Evolutionary conservation across 108 stramenopile species (phyloP), one percentile per base, ranked within the genome.

Genomic region (Epithemia pelagica): DNA sequence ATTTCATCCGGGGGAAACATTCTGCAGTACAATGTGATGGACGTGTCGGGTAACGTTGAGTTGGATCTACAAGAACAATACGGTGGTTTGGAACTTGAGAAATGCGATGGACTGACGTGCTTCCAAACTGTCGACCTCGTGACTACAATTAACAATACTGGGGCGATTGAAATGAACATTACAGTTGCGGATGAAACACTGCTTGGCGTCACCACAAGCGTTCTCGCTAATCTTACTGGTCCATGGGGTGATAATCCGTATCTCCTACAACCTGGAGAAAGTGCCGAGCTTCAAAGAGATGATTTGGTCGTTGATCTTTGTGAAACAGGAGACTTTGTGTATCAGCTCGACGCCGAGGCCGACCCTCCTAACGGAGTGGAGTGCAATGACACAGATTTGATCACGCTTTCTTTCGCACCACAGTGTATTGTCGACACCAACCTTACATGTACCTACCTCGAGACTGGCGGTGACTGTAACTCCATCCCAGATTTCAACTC

Each of bases 31-130:
- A 28, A 60, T 28, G 30, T 28, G 20, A 53, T 65, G n/a, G 52
- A 65, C 51, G 28, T 37, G 3, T 37, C 46, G 21, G 64, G 26
- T 52, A 52, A 51, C 51, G 37, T 37, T 15, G 46, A 21, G 52
- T 28, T 65, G 15, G 46, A 65, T 3, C 46, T 65, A 10, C 22
- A 52, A 23, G 64, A 65, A 1, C 23, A 22, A 0, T 65, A 46
- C 27, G 64, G 64, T 52, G 52, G 27, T 24, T 28, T 65, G 25
- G 46, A 28, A 0, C 26, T 65, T 2, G 37, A 19, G 25, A 26
- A 26, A 1, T 65, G 64, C 3, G 52, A 65, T 53, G 64, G 46
- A 5, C 8, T 53, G 27, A 52, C 64, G 0, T 65, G 64, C 3
- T 52, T 65, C 64, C 27, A 53, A 22, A 19, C 24, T 28, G 46